These are phyloP conservation scores for Sporothrix pseudoabietina DNA, from an alignment of 2,329 filamentous ascomycete genomes.

Conservation along the genomic window DNA sequence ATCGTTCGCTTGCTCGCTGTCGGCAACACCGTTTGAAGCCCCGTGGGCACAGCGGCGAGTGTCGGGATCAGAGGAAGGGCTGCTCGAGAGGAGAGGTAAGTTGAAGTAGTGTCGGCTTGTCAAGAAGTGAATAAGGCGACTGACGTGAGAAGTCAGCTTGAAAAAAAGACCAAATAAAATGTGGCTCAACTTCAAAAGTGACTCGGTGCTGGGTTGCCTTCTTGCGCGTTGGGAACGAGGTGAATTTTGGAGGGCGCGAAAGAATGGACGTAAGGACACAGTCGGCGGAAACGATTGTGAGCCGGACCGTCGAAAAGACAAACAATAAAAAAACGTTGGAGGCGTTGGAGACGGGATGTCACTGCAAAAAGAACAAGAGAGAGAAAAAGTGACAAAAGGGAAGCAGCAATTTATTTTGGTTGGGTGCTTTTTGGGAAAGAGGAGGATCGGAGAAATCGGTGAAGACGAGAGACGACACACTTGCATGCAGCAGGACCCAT, in stretches of 20 bases:
- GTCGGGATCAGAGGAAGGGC: not conserved
- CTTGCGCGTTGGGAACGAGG: not conserved
- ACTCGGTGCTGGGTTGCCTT: not conserved
- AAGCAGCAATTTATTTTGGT: constrained; percentile 1
- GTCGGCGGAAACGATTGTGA: not conserved
- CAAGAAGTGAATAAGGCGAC: not conserved
- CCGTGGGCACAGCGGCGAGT: constrained; percentile 12
- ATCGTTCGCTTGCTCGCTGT: constrained; percentile 3
- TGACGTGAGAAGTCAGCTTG: not conserved
- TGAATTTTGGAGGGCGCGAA: not conserved
- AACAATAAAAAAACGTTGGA: not conserved
- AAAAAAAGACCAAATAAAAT: not conserved
- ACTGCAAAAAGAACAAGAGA: not conserved
- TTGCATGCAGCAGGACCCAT: constrained; percentile 22
- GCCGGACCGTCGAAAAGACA: not conserved
- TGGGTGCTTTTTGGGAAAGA: constrained; percentile 1
- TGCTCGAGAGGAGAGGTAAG: too few relatives aligned
- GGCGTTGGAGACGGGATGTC: not conserved
- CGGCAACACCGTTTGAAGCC: constrained; percentile 10
- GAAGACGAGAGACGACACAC: constrained; percentile 22
- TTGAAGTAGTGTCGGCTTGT: not conserved
- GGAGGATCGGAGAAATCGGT: constrained; percentile 23
- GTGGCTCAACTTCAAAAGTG: not conserved
- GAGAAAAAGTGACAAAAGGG: not conserved
- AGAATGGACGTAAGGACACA: not conserved